Conservation (phyloP, 73 alveolate genomes). For the Tetrahymena borealis region DNA sequence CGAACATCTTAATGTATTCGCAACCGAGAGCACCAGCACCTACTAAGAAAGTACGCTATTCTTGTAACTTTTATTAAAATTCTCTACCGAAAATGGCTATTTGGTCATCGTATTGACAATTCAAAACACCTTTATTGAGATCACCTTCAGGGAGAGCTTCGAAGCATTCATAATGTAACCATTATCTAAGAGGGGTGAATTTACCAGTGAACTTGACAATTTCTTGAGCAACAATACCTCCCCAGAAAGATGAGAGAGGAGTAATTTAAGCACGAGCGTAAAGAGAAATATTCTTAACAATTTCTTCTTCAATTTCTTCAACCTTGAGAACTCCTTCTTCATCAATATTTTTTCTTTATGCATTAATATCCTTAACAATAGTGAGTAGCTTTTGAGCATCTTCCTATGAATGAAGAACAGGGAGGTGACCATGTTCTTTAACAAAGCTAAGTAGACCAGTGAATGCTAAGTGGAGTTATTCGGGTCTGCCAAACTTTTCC, state of each 20-base stretch:
- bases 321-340: slow-evolving; percentile 53
- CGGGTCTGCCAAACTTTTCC: slow-evolving; percentile 83
- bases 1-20: slow-evolving; percentile 92
- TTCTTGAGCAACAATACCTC: slow-evolving; percentile 98
- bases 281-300: slow-evolving; percentile 66
- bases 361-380: slow-evolving; percentile 64
- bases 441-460: slow-evolving; percentile 54
- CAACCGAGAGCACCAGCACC: slow-evolving; percentile 99
- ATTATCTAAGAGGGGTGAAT: slow-evolving; percentile 84
- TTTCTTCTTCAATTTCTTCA: slow-evolving; percentile 71
- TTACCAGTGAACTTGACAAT: slow-evolving; percentile 98
- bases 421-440: slow-evolving; percentile 44
- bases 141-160: slow-evolving; percentile 43
- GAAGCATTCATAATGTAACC: slow-evolving; percentile 44
- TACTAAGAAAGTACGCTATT: slow-evolving; percentile 55
- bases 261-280: slow-evolving; percentile 79
- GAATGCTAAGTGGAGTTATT: slow-evolving; percentile 65
- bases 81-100: slow-evolving; percentile 90
- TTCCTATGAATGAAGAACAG: slow-evolving; percentile 61
- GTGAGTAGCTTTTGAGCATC: slow-evolving; percentile 61
- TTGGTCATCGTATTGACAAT: slow-evolving; percentile 88
- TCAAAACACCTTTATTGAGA: slow-evolving; percentile 63
- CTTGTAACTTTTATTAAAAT: slow-evolving; percentile 67
- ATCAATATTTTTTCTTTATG: slow-evolving; percentile 49
- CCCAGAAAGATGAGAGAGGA: slow-evolving; percentile 97